Evolutionary conservation across 228 moss, liverwort and hornwort genomes (phyloP).

Genomic region (Sphagnum magellanicum): DNA sequence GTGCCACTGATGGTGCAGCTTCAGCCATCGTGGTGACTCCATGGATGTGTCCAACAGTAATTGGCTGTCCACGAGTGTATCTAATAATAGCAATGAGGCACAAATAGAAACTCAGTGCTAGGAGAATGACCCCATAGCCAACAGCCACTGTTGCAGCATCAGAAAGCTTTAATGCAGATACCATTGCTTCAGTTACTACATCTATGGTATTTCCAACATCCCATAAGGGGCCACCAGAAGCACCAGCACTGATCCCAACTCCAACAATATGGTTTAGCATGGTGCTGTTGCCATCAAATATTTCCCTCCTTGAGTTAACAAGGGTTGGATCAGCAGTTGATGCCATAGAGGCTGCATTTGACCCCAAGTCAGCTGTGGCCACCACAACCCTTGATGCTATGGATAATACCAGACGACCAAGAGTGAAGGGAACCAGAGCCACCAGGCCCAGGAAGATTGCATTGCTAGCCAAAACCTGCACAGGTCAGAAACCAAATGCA

Average conservation of each 20-base stretch:
- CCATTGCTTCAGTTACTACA: slow-evolving; percentile 36
- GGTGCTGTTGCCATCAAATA: not conserved
- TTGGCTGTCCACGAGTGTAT: slow-evolving; percentile 47
- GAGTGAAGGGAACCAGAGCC: slow-evolving; percentile 51
- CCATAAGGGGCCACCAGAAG: slow-evolving; percentile 5
- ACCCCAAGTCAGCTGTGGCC: not conserved
- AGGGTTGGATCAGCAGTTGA: not conserved
- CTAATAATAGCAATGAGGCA: slow-evolving; percentile 44
- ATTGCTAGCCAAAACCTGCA: slow-evolving; percentile 64
- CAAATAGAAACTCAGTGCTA: slow-evolving; percentile 51
- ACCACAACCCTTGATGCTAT: slow-evolving; percentile 34
- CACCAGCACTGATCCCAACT: slow-evolving; percentile 4
- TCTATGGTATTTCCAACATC: slow-evolving; percentile 12
- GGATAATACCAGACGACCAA: slow-evolving; percentile 52
- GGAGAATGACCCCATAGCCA: slow-evolving; percentile 40
- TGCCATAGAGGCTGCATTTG: not conserved
- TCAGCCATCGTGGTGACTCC: slow-evolving; percentile 40
- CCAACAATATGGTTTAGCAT: slow-evolving; percentile 2
- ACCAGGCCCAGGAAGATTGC: slow-evolving; percentile 63
- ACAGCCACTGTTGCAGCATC: slow-evolving; percentile 53
- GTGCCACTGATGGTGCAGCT: slow-evolving; percentile 34
- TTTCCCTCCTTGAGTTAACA: not conserved
- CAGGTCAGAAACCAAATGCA: not conserved
- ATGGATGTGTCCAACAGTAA: slow-evolving; percentile 30
- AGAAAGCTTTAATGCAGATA: slow-evolving; percentile 37